phyloP scores from a whole-genome alignment of 2,329 filamentous ascomycete species.

The Xylariaceae sp. region DNA sequence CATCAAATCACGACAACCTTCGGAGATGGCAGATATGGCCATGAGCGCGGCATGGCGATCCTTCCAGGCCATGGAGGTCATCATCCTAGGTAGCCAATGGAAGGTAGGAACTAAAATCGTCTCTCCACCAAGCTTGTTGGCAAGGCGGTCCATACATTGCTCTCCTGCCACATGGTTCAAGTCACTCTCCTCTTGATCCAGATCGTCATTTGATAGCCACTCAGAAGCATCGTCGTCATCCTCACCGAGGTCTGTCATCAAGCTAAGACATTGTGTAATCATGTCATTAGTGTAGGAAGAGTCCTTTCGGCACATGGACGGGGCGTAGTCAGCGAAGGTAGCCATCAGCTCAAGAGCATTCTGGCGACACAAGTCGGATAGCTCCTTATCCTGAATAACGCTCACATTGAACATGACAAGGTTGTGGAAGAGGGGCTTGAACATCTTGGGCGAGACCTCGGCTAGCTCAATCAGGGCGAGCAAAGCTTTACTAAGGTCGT shows the following conservation, averaged over 20 bases:
- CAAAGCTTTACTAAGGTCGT: conserved; percentile 88
- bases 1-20: conserved; percentile 96
- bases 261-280: conserved; percentile 96
- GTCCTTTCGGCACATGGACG: conserved; percentile 94
- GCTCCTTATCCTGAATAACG: conserved; percentile 94
- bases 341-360: conserved; percentile 97
- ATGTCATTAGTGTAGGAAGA: conserved; percentile 90
- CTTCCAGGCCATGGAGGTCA: conserved; percentile 91
- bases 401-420: conserved; percentile 92
- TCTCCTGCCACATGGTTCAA: conserved; percentile 97
- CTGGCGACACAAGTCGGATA: conserved; percentile 87
- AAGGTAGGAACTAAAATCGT: conserved; percentile 93
- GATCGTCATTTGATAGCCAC: conserved; percentile 92
- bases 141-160: conserved; percentile 96
- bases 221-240: conserved; percentile 95
- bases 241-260: conserved; percentile 96
- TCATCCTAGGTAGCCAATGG: conserved; percentile 96
- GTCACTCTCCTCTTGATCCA: conserved; percentile 95
- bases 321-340: conserved; percentile 94
- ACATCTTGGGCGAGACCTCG: conserved; percentile 96
- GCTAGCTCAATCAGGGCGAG: conserved; percentile 92
- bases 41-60: conserved; percentile 96
- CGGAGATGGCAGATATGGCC: conserved; percentile 98
- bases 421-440: conserved; percentile 90
- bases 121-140: conserved; percentile 95